These are phyloP conservation scores for Suillus plorans DNA, from an alignment of 768 basidiomycete species.

Conservation along the genomic window DNA sequence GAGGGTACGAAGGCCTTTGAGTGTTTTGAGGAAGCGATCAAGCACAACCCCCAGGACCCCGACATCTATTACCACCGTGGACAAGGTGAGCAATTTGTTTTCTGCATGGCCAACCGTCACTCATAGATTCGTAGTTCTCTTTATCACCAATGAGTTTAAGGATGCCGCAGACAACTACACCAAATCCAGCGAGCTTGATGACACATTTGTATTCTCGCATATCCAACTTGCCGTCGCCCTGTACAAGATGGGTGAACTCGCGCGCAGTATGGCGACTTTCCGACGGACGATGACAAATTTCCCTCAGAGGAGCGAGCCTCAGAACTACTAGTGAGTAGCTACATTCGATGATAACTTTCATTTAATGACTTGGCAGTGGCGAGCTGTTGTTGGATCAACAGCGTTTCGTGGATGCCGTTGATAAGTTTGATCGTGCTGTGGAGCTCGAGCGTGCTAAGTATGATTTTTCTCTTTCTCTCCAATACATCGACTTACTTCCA, in stretches of 20 bases:
- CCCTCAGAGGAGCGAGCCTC: conserved; percentile 84
- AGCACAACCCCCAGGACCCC: conserved; percentile 79
- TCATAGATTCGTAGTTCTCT: conserved; percentile 59
- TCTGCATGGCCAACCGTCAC: background rate
- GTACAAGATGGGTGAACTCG: conserved; percentile 83
- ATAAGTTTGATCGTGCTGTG: conserved; percentile 90
- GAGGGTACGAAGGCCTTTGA: conserved; percentile 80
- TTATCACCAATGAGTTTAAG: conserved; percentile 89
- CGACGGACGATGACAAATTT: conserved; percentile 80
- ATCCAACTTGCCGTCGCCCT: conserved; percentile 97
- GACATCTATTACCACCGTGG: conserved; percentile 99
- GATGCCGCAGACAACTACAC: conserved; percentile 90
- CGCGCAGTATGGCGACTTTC: conserved; percentile 89
- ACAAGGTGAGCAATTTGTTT: conserved; percentile 56
- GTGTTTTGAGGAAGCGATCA: conserved; percentile 88
- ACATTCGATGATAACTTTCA: background rate
- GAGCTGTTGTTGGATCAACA: conserved; percentile 93
- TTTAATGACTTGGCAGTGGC: conserved; percentile 51
- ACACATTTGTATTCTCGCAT: conserved; percentile 91
- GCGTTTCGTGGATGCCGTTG: conserved; percentile 82
- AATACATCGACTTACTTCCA: background rate
- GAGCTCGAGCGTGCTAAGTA: conserved; percentile 83
- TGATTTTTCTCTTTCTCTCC: conserved; percentile 16
- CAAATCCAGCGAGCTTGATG: conserved; percentile 85
- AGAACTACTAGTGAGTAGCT: conserved; percentile 85